Base-by-base conservation (phyloP, 2,329 filamentous ascomycete species). In the Arthrobotrys iridis region DNA sequence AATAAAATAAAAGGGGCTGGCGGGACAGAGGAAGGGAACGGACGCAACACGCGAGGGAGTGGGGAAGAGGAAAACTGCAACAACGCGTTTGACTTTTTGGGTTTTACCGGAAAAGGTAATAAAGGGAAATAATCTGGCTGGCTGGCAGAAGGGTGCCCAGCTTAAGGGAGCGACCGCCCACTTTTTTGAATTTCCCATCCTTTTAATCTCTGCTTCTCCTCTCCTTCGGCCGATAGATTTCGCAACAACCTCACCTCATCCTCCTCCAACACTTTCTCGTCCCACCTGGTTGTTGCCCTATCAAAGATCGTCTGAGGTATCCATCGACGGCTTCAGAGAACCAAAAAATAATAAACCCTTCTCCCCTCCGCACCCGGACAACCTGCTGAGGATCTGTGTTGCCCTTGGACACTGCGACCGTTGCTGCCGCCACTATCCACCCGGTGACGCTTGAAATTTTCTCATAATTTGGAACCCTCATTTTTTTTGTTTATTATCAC, bases 181-280 rank as follows among this genome's bases (percentile, higher is more conserved):
- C 71, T 75, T 70, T 55, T 35, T 73, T 65, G n/a, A 45, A 48
- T 63, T 63, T 60, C 35, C 48, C 40, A 43, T 30, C 35, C 48
- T 64, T 71, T 63, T 26, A 20, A 46, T 58, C 41, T 66, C 55
- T 50, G 35, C 45, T 45, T 35, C 45, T 50, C 41, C 43, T 48
- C 41, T 63, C 57, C 71, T 64, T 75, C 71, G 71, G 71, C 71
- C 71, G 71, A 75, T 75, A 75, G 71, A 75, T 75, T 75, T 75
- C 71, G 71, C 63, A 75, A 68, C 71, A 68, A 68, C 71, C 62
- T 59, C 71, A 68, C 71, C 67, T 75, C 70, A 50, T 64, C 57
- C 43, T 30, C 55, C 50, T 55, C 50, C 71, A 67, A 68, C 71
- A 75, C 71, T 55, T 55, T 55, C 50, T 55, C 50, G 46, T 63